These are phyloP conservation scores for Angomonas ambiguus DNA, from an alignment of 208 protist genomes.

Conservation along the genomic window DNA sequence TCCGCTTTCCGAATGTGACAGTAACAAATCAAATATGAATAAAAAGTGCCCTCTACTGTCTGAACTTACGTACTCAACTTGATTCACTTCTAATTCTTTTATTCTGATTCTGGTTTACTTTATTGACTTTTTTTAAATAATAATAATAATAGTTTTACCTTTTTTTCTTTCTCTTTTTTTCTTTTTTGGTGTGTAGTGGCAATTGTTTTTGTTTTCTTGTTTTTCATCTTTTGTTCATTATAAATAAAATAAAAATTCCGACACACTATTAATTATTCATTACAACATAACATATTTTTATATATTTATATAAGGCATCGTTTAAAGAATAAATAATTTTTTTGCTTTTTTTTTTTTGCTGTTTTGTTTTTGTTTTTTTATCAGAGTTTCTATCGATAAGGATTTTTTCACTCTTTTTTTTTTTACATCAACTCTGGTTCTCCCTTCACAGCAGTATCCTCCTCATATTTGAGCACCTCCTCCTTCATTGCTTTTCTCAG, in stretches of 20 bases:
- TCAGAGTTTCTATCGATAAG: too few species aligned
- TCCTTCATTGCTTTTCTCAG: slow-evolving; percentile 70
- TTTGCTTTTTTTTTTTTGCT: background rate
- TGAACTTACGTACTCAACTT: too few species aligned
- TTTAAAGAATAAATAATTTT: background rate
- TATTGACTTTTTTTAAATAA: slow-evolving; percentile 7
- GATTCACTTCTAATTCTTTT: too few species aligned
- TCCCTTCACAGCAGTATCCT: slow-evolving; percentile 82
- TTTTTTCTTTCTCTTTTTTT: background rate
- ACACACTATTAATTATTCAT: too few species aligned
- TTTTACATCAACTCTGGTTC: slow-evolving; percentile 75
- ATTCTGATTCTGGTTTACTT: too few species aligned
- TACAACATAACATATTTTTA: too few species aligned
- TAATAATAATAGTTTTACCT: background rate
- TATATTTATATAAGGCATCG: background rate
- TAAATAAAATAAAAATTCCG: background rate
- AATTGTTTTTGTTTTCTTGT: slow-evolving; percentile 9
- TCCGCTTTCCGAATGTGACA: too few species aligned
- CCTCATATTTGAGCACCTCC: slow-evolving; percentile 75
- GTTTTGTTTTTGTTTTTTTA: too few species aligned
- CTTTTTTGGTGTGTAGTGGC: background rate
- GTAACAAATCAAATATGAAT: too few species aligned
- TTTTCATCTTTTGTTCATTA: background rate
- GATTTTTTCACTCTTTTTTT: background rate
- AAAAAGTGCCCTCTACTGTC: too few species aligned